A percentile compares a stretch with the other conserved stretches of the same genome.
These are phyloP conservation scores for Penicillium waksmanii DNA, from an alignment of 495 filamentous ascomycete genomes.

Conservation along the genomic window DNA sequence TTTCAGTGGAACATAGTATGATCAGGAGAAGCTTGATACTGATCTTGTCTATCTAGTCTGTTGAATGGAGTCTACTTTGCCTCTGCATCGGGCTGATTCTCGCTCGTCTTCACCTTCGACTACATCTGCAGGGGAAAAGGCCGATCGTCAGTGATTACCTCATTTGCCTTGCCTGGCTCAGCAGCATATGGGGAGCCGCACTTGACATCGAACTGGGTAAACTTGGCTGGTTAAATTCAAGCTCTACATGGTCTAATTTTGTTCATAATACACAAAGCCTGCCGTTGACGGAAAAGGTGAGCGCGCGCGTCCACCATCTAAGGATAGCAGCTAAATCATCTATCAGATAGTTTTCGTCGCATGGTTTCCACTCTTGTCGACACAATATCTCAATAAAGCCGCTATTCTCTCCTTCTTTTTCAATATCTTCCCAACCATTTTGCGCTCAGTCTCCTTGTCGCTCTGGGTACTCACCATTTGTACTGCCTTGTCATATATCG, in stretches of 20 bases:
- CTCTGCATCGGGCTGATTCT: not conserved
- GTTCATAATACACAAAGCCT: not conserved
- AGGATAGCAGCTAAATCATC: not conserved
- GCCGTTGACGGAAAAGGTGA: not conserved
- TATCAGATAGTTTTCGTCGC: not conserved
- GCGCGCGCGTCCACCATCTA: not conserved
- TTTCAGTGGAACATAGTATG: not conserved
- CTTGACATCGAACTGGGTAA: not conserved
- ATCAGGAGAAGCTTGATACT: not conserved
- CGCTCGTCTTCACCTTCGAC: not conserved
- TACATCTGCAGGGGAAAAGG: not conserved
- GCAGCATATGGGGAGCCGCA: not conserved
- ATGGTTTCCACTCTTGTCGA: not conserved
- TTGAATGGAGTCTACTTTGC: not conserved
- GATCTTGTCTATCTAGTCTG: not conserved
- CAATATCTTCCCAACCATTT: not conserved
- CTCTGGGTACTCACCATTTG: too few species aligned
- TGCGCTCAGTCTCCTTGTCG: too few species aligned
- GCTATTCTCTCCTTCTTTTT: not conserved
- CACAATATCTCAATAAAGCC: not conserved
- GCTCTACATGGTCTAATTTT: not conserved
- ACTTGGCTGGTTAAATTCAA: not conserved
- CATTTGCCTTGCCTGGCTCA: constrained; percentile 1
- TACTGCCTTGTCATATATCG: too few species aligned
- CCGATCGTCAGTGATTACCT: not conserved